Evolutionary conservation across 495 filamentous ascomycete genomes (phyloP).

Genomic region (Neurospora sp.): DNA sequence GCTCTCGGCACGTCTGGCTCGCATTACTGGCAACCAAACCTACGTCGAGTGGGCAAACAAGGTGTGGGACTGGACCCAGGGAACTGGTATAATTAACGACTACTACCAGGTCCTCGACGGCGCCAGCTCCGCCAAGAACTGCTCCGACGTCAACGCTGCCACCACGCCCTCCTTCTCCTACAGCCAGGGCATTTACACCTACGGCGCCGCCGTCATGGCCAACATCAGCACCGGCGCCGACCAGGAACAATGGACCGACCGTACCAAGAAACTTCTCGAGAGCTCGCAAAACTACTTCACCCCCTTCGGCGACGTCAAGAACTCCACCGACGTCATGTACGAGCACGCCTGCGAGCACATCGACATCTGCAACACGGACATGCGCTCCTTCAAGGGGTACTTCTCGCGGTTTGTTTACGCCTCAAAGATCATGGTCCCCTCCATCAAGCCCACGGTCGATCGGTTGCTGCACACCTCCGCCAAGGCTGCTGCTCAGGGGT

Average conservation of each 20-base stretch:
- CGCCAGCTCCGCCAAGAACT: slow-evolving; percentile 33
- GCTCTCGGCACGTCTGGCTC: slow-evolving; percentile 54
- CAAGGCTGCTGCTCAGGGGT: slow-evolving; percentile 52
- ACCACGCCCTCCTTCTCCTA: slow-evolving; percentile 44
- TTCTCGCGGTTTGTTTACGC: slow-evolving; percentile 64
- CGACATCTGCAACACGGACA: slow-evolving; percentile 56
- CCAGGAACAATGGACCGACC: slow-evolving; percentile 34
- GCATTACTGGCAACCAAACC: slow-evolving; percentile 52
- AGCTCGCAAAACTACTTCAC: slow-evolving; percentile 36
- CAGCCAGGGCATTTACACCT: slow-evolving; percentile 53
- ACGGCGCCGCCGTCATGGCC: slow-evolving; percentile 56
- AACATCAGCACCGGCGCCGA: slow-evolving; percentile 42
- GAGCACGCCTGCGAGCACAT: slow-evolving; percentile 65
- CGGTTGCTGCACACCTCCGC: slow-evolving; percentile 48
- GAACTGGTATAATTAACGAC: slow-evolving; percentile 39
- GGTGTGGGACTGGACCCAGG: slow-evolving; percentile 57
- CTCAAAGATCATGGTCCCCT: slow-evolving; percentile 50
- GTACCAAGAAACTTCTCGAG: slow-evolving; percentile 39
- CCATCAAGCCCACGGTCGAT: slow-evolving; percentile 40
- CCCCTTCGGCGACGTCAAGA: slow-evolving; percentile 24
- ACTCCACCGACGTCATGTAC: slow-evolving; percentile 48
- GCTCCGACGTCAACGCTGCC: slow-evolving; percentile 30
- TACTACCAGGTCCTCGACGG: slow-evolving; percentile 49
- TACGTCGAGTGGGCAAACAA: slow-evolving; percentile 61
- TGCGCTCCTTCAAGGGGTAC: slow-evolving; percentile 73